Base-by-base conservation (phyloP, 352 stramenopile genomes). In the Phytophthora pini region DNA sequence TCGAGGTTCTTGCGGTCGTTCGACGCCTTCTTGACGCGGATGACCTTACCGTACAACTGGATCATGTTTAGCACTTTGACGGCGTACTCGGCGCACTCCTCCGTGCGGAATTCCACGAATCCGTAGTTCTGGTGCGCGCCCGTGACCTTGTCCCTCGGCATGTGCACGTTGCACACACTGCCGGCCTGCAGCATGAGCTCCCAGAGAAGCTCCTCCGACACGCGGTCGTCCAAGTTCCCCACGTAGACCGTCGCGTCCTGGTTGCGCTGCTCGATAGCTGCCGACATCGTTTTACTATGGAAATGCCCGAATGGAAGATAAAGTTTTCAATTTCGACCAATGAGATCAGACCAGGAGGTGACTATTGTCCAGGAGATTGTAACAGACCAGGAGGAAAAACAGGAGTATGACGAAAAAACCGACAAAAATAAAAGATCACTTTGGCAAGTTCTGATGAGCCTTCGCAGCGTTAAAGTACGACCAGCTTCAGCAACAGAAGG, bases 41-140 rank as follows among this genome's bases (percentile, higher is more conserved):
- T 80, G 3, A 97, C 94, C 53, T 97, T 92, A 24, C 94, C 94
- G 76, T 94, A 99, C n/a, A 99, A 74, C 76, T 99, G 98, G 39
- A 99, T 88, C 96, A 99, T 99, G 80, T 98, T 99, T 61, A 99
- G 82, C n/a, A 99, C 92, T 62, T 98, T 98, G 52, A 99, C 97
- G 9, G 96, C 97, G 76, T 99, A 99, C 50, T 99, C 98, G 40
- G 97, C 97, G 76, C 99, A 98, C 49, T 98, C 87, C 56, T 98
- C 93, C 36, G 93, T 91, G 26, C 97, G 81, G 77, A 99, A 99
- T 86, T 99, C 98, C n/a, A 99, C 94, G 77, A 99, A 99, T 32
- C 95, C 98, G 72, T 99, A 99, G 53, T 98, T 98, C 75, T 97
- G 87, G 80, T 99, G 94, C 46, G 78, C 68, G n/a, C 87, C 89